Conservation (phyloP, 345 rosid species). For the Eucalyptus curtisii region DNA sequence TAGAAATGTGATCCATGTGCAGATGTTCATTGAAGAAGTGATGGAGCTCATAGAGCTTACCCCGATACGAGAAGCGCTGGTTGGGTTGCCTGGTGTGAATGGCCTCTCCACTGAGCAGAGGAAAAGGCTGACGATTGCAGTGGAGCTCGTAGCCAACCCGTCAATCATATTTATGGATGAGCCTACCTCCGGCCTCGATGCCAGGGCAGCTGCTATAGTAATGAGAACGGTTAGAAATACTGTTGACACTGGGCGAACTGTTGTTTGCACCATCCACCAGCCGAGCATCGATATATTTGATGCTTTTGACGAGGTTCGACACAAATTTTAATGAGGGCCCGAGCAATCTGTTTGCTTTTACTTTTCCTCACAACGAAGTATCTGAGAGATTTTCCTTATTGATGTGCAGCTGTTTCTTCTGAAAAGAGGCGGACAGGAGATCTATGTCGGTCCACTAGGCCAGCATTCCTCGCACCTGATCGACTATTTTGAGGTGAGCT, state of each 20-base stretch:
- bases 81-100: conserved; percentile 53
- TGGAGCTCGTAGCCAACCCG: conserved; percentile 73
- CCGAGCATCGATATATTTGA: conserved; percentile 69
- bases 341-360: neutral
- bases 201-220: conserved; percentile 68
- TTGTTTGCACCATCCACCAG: conserved; percentile 71
- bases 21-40: conserved; percentile 65
- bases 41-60: conserved; percentile 66
- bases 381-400: neutral
- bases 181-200: conserved; percentile 73
- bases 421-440: conserved; percentile 56
- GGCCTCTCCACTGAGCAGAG: conserved; percentile 67
- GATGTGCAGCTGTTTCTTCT: conserved; percentile 23
- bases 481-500: conserved; percentile 47
- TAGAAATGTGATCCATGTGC: neutral
- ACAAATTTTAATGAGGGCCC: neutral
- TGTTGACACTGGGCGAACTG: conserved; percentile 63
- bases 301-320: conserved; percentile 57
- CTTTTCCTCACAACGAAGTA: neutral
- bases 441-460: conserved; percentile 56
- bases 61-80: conserved; percentile 40
- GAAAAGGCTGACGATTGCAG: conserved; percentile 62
- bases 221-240: conserved; percentile 75
- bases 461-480: conserved; percentile 37
- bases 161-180: conserved; percentile 76